Percentiles rank a stretch among this genome's conserved stretches.
Conservation (phyloP, 495 filamentous ascomycete species). For the Geopyxis carbonaria region DNA sequence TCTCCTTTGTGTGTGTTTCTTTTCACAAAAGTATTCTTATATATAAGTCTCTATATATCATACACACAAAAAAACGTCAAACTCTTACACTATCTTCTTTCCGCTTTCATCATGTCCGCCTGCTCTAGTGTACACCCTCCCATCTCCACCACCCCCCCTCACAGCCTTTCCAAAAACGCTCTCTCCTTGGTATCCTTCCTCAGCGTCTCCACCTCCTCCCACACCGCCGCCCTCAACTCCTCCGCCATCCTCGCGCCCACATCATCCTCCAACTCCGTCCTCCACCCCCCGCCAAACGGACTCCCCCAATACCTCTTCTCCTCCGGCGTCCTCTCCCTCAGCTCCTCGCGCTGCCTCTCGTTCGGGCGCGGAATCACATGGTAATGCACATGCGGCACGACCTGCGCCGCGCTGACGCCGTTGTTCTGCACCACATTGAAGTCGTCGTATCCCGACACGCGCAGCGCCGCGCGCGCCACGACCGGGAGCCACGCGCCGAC, state of each 20-base stretch:
- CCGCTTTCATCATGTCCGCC: neutral
- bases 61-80: neutral
- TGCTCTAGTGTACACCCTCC: neutral
- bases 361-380: conserved; percentile 66
- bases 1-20: neutral
- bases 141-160: neutral
- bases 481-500: conserved; percentile 58
- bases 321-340: conserved; percentile 28
- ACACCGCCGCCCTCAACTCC: conserved; percentile 42
- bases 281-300: conserved; percentile 69
- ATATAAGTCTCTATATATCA: neutral
- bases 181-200: conserved; percentile 30
- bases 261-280: conserved; percentile 74
- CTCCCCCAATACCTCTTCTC: conserved; percentile 43
- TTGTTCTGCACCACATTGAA: conserved; percentile 97
- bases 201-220: conserved; percentile 40
- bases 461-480: conserved; percentile 51
- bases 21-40: neutral
- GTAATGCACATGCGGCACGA: conserved; percentile 81
- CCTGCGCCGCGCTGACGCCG: conserved; percentile 68
- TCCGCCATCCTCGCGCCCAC: conserved; percentile 36
- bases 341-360: conserved; percentile 28
- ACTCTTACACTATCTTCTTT: neutral
- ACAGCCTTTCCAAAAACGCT: neutral
- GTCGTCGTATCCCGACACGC: conserved; percentile 46